Base-by-base conservation (phyloP, 1,284 basidiomycete genomes). In the Melanopsichium pennsylvanicum region DNA sequence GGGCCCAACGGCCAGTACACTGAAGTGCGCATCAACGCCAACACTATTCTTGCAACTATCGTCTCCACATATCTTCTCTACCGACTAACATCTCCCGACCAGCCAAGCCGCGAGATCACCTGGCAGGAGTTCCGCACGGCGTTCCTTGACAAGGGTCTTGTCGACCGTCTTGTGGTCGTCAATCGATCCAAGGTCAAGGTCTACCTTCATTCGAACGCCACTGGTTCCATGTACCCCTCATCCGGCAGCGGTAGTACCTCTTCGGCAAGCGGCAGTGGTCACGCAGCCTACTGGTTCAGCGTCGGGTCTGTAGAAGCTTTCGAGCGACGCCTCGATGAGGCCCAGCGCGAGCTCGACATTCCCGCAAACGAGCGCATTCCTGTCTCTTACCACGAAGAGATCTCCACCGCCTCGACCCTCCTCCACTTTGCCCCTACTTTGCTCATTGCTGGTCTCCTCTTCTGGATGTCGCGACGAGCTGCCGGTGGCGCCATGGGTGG, bases 41-140 rank as follows among this genome's bases (percentile, higher is more conserved):
- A 79, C 57, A 68, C 70, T 44, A 51, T 79, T 37, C 50, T 81
- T 32, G 70, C 70, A 32, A 73, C 76, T 26, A 64, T 77, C 39
- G 85, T 88, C 45, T 85, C 88, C 32, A 87, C 91, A 63, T 89
- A 90, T 75, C 84, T 87, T 10, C 84, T 90, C 70, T 88, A 88
- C 33, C 86, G 85, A 51, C 84, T 88, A 31, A 85, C 84, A 16
- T 83, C 85, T 0, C 83, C 87, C 0, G 84, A 85, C 38, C 51
- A 72, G 6, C 64, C 68, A 16, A 87, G 90, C 5, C 88, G 90
- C 66, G 94, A 97, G 83, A 96, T 97, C 71, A 97, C 94, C 68
- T 97, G 94, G 93, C 94, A 97, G 83, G 94, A 97, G 82, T 97
- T 97, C 85, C 88, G 93, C 59, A 94, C 92, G 44, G 90, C 90